Conservation (phyloP, 192 early-diverging fungal species). For the Geosiphon pyriformis region DNA sequence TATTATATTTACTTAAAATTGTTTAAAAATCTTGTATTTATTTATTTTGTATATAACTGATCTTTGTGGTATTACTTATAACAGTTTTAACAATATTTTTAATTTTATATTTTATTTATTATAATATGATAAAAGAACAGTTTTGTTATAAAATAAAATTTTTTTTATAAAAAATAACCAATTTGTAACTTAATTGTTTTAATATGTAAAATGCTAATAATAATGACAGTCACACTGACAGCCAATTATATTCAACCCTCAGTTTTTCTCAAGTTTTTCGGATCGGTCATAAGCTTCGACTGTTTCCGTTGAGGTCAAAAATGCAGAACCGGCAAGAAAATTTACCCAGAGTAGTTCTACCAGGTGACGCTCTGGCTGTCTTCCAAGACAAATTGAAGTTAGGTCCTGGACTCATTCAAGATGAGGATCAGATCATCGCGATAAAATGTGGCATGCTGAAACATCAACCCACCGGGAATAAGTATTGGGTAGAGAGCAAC, state of each 20-base stretch:
- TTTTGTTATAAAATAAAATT: neutral
- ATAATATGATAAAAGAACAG: too few species aligned
- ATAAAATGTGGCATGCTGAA: conserved; percentile 72
- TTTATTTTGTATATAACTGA: too few species aligned
- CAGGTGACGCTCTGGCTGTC: conserved; percentile 7
- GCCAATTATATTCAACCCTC: neutral
- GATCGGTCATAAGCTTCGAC: neutral
- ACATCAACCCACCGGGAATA: conserved; percentile 45
- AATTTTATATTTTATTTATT: neutral
- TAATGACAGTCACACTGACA: neutral
- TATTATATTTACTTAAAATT: too few species aligned
- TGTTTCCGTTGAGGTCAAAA: neutral
- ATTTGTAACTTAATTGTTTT: too few species aligned
- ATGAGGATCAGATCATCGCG: conserved; percentile 55
- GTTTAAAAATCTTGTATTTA: too few species aligned
- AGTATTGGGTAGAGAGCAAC: conserved; percentile 78
- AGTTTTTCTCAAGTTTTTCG: neutral
- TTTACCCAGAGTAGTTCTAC: conserved; percentile 1
- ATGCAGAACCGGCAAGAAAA: neutral
- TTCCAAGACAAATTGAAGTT: conserved; percentile 45
- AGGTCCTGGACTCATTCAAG: conserved; percentile 79
- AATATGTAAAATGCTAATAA: too few species aligned
- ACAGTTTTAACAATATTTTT: neutral
- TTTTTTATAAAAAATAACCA: neutral
- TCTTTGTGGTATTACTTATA: neutral